Evolutionary conservation across 2,329 filamentous ascomycete genomes (phyloP).

Genomic region (Drechslerella dactyloides): DNA sequence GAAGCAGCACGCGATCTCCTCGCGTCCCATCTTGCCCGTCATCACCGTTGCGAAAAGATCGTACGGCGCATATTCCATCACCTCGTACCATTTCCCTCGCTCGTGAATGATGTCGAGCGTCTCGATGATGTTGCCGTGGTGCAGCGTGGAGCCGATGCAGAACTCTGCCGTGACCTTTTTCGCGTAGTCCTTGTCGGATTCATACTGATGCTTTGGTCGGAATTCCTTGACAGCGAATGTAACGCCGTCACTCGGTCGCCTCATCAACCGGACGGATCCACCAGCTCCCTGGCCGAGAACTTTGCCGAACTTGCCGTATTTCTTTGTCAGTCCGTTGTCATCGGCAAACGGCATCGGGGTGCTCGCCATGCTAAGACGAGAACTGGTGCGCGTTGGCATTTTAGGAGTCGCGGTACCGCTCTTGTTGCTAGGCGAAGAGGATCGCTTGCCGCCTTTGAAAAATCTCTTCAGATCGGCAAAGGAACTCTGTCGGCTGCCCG

Average conservation of each 20-base stretch:
- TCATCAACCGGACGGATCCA: constrained; percentile 92
- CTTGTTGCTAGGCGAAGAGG: constrained; percentile 63
- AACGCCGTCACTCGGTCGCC: constrained; percentile 85
- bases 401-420: constrained; percentile 63
- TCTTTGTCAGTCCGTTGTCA: constrained; percentile 85
- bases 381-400: constrained; percentile 62
- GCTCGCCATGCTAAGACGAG: constrained; percentile 60
- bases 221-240: constrained; percentile 99
- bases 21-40: constrained; percentile 94
- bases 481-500: constrained; percentile 70
- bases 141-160: constrained; percentile 93
- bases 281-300: constrained; percentile 92
- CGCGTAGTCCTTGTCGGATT: constrained; percentile 91
- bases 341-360: constrained; percentile 81
- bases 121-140: constrained; percentile 98
- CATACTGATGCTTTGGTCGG: constrained; percentile 85
- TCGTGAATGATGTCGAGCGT: constrained; percentile 96
- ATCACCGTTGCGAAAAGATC: constrained; percentile 98
- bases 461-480: constrained; percentile 98
- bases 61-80: constrained; percentile 97
- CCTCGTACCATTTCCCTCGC: constrained; percentile 92
- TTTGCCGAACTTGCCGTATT: constrained; percentile 94
- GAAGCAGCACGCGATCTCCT: constrained; percentile 89
- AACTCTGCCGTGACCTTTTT: constrained; percentile 99
- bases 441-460: constrained; percentile 78